Evolutionary conservation across 2,329 filamentous ascomycete genomes (phyloP).

Genomic region (Pestalotiopsis sp.): DNA sequence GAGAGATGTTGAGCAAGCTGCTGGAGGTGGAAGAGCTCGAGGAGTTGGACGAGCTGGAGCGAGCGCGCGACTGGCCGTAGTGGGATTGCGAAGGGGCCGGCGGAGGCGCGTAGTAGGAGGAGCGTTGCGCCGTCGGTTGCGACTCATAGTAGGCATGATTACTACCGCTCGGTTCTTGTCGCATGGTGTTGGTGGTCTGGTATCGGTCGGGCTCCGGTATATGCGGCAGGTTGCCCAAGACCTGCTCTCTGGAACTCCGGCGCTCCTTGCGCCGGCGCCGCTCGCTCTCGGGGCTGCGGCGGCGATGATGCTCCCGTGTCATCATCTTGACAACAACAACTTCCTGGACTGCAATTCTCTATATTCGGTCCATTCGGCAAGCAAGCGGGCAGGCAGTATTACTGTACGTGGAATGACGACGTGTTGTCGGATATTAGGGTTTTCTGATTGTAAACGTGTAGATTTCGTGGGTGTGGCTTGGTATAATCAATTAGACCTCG

Average conservation of each 20-base stretch:
- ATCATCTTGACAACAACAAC: constrained; percentile 46
- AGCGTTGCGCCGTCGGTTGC: neutral
- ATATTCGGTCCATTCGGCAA: constrained; percentile 12
- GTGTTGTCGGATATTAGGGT: neutral
- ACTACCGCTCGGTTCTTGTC: constrained; percentile 24
- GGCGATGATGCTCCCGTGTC: constrained; percentile 47
- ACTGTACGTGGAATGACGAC: neutral
- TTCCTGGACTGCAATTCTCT: constrained; percentile 19
- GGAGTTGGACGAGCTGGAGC: constrained; percentile 27
- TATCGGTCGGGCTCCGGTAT: constrained; percentile 23
- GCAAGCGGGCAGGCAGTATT: neutral
- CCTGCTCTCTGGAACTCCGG: constrained; percentile 42
- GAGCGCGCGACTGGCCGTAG: constrained; percentile 23
- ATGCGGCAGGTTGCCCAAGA: constrained; percentile 26
- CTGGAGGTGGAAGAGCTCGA: constrained; percentile 47
- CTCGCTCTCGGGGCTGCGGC: constrained; percentile 58
- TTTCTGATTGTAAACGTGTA: neutral
- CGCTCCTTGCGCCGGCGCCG: constrained; percentile 52
- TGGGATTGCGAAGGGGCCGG: neutral
- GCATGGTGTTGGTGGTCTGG: constrained; percentile 18
- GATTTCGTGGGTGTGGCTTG: neutral
- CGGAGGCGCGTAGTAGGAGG: constrained; percentile 1
- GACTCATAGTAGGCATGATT: constrained; percentile 15
- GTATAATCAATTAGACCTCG: neutral
- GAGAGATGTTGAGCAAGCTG: constrained; percentile 69